Conservation (phyloP, 2,329 filamentous ascomycete species). For the Penicillium sclerotiorum region DNA sequence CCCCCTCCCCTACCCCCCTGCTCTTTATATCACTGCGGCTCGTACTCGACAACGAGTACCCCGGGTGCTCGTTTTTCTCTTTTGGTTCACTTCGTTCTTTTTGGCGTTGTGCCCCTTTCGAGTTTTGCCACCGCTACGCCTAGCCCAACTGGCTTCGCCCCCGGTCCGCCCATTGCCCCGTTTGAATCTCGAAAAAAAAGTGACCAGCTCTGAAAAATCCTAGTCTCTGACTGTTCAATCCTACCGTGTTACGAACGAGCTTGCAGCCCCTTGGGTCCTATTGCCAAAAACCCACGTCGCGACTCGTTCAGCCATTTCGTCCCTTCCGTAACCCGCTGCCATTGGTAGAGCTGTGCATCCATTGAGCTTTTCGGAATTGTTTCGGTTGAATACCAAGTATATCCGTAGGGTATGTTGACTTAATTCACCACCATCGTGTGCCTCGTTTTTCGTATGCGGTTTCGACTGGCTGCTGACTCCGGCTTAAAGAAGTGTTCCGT, state of each 20-base stretch:
- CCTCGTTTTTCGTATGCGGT: not conserved
- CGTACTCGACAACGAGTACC: conserved; percentile 34
- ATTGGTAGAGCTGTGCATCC: conserved; percentile 11
- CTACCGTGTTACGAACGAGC: not conserved
- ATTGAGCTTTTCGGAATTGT: conserved; percentile 10
- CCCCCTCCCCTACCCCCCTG: conserved; percentile 26
- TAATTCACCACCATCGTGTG: not conserved
- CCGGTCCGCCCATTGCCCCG: conserved; percentile 10
- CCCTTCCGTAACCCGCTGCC: conserved; percentile 10
- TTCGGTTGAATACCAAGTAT: conserved; percentile 5
- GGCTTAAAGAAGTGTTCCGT: conserved; percentile 16
- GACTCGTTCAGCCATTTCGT: not conserved
- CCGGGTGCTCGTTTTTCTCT: conserved; percentile 20
- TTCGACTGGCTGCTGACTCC: conserved; percentile 20
- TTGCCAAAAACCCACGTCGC: not conserved
- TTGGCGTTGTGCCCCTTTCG: conserved; percentile 14
- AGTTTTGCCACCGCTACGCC: conserved; percentile 7
- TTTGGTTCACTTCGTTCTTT: conserved; percentile 10
- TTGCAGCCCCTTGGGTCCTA: not conserved
- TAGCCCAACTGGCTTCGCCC: conserved; percentile 8
- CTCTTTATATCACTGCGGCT: conserved; percentile 30
- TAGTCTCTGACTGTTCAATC: conserved; percentile 13
- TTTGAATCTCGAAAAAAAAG: conserved; percentile 9
- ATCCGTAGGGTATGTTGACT: conserved; percentile 10
- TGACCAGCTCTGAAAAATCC: conserved; percentile 13